Evolutionary conservation across 2,329 filamentous ascomycete genomes (phyloP), one percentile per base, ranked within the genome.

Genomic region (Fonsecaea pedrosoi): DNA sequence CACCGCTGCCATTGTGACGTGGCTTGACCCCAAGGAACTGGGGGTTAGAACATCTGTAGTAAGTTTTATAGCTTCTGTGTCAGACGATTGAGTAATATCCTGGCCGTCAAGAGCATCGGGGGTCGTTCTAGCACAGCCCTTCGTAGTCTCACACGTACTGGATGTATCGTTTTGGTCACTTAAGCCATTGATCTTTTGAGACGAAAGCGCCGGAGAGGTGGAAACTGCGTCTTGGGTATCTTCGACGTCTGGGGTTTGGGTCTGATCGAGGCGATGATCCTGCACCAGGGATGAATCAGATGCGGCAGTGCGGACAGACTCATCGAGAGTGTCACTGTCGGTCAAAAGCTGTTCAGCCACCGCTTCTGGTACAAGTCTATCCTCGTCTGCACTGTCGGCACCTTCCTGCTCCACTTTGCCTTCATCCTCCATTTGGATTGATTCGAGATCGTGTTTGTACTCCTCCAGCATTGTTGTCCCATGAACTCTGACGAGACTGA

Each of bases 391-490:
- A 48, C 42, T 62, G 32, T 70, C 67, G 35, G 74, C 72, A 21
- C 64, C 67, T 50, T 73, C 70, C 37, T 64, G 50, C 42, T 73
- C 71, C 18, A 73, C 67, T 4, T 73, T 58, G 3, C 66, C 67
- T 63, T 86, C 86, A 15, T 86, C 81, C 10, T 87, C 85, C 0
- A 79, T 82, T 40, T 84, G 81, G 18, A 84, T 82, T 48, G 84
- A 82, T 70, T 96, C 92, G 64, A 91, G 89, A 63, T 96, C 91
- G 75, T 94, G 92, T 82, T 91, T 92, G 64, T 94, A 94, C 76
- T 99, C 93, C 73, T 98, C 87, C 89, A 99, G 91, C 82, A 97
- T 95, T 0, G 94, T 90, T 21, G 89, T 97, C 6, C 95, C 95
- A 78, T 99, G 95, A 4, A 99, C 91, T 62, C 95, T 88, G 61